Conservation (phyloP, 2,329 filamentous ascomycete species). For the Talaromyces piceae region DNA sequence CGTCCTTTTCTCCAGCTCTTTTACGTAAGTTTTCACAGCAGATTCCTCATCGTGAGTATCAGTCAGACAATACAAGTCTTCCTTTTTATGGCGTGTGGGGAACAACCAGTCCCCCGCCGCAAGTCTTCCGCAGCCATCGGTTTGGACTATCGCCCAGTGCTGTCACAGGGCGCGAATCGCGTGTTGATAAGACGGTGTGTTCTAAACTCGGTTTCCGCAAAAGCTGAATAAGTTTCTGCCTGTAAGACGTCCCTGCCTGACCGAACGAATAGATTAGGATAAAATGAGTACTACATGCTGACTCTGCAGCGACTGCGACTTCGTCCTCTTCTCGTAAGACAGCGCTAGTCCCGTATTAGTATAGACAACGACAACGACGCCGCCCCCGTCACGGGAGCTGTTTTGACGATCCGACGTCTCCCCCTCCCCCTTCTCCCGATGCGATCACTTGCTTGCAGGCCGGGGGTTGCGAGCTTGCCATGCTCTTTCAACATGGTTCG, state of each 20-base stretch:
- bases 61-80: not conserved
- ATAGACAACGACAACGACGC: not conserved
- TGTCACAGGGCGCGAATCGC: not conserved
- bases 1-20: not conserved
- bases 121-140: not conserved
- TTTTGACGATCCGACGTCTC: not conserved
- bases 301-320: not conserved
- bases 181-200: not conserved
- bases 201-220: not conserved
- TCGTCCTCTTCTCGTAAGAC: not conserved
- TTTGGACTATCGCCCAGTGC: not conserved
- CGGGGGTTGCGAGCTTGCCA: constrained; percentile 3
- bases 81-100: not conserved
- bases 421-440: not conserved
- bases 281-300: not conserved
- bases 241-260: not conserved
- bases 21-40: not conserved
- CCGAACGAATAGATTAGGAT: no score
- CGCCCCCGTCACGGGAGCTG: not conserved
- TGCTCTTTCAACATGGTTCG: constrained; percentile 5
- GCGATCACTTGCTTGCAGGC: not conserved
- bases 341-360: not conserved
- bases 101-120: not conserved
- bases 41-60: not conserved
- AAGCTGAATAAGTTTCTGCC: not conserved